These are phyloP conservation scores for Aegilops tauschii DNA, from an alignment of 176 grass and related monocot species.

Conservation along the genomic window DNA sequence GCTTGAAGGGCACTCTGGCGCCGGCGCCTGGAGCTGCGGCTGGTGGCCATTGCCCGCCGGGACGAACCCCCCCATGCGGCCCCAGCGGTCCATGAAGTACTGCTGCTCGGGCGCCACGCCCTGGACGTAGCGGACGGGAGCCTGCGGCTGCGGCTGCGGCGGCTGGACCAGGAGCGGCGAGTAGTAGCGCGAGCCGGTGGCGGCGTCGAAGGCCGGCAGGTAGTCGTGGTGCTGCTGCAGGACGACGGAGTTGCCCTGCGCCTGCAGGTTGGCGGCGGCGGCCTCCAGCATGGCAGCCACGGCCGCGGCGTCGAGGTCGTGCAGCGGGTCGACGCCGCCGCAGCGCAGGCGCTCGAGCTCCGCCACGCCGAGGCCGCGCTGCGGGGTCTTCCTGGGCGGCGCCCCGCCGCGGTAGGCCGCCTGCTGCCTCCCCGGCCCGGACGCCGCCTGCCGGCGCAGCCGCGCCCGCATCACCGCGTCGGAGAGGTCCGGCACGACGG, in stretches of 20 bases:
- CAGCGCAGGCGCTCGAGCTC: constrained; percentile 74
- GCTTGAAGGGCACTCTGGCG: constrained; percentile 69
- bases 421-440: constrained; percentile 20
- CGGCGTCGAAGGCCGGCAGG: not conserved
- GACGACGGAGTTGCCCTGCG: not conserved
- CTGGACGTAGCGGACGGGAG: constrained; percentile 22
- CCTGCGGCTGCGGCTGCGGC: not conserved
- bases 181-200: constrained; percentile 19
- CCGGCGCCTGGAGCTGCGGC: constrained; percentile 4
- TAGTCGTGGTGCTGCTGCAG: constrained; percentile 6
- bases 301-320: constrained; percentile 25
- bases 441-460: not conserved
- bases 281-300: constrained; percentile 20
- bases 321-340: constrained; percentile 45
- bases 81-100: constrained; percentile 40
- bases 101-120: constrained; percentile 32
- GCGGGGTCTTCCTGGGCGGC: constrained; percentile 42
- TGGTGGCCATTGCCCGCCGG: not conserved
- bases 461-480: constrained; percentile 11
- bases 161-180: constrained; percentile 25
- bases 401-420: not conserved
- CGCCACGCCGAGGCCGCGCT: constrained; percentile 75
- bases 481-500: not conserved
- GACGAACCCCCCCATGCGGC: not conserved
- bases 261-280: not conserved